phyloP scores from a whole-genome alignment of 2,329 filamentous ascomycete genomes.

The Rutstroemia sp. region DNA sequence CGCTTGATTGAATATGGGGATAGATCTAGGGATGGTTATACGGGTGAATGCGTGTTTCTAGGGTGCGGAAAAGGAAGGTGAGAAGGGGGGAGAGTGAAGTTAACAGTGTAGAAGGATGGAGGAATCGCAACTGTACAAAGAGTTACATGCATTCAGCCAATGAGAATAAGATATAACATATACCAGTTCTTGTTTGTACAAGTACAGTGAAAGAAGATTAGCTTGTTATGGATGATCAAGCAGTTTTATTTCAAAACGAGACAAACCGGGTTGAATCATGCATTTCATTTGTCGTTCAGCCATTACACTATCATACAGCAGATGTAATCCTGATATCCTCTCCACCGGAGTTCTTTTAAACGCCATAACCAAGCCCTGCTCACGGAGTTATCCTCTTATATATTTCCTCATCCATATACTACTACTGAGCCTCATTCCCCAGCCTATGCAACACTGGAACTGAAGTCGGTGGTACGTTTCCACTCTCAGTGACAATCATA shows the following conservation, averaged over 20 bases:
- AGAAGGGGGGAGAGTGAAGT: not conserved
- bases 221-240: not conserved
- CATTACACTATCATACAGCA: conserved; percentile 16
- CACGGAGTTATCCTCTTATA: not conserved
- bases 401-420: not conserved
- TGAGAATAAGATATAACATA: not conserved
- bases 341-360: not conserved
- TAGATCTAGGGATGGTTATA: not conserved
- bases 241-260: not conserved
- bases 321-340: conserved; percentile 2
- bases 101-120: not conserved
- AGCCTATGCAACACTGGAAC: conserved; percentile 68
- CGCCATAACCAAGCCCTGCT: not conserved
- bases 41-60: not conserved
- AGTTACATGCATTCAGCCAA: not conserved
- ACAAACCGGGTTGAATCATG: not conserved
- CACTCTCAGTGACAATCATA: conserved; percentile 86
- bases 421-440: conserved; percentile 34
- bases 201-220: not conserved
- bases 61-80: not conserved
- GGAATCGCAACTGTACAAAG: conserved; percentile 1
- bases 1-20: not conserved
- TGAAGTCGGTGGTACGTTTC: conserved; percentile 76
- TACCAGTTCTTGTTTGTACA: not conserved
- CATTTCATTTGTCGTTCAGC: not conserved